A percentile compares a stretch with the other conserved stretches of the same genome.
Evolutionary conservation across 116 monocot genomes (phyloP).

Genomic region (Zostera marina): DNA sequence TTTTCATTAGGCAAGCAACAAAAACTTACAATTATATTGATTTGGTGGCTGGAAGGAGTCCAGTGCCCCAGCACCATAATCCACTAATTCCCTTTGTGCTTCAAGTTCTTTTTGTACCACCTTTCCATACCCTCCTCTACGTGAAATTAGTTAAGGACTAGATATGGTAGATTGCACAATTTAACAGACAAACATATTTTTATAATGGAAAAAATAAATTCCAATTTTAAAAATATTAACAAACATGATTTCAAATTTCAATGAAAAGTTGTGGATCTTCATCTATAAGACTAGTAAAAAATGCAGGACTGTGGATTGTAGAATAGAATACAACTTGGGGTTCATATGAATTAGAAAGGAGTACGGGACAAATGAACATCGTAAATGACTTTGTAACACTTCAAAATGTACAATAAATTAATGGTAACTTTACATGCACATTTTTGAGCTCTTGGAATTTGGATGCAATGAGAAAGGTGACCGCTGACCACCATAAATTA

Average conservation of each 20-base stretch:
- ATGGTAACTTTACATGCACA: background rate
- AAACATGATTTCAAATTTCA: too few species aligned
- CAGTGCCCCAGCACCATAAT: constrained; percentile 79
- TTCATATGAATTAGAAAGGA: background rate
- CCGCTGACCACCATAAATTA: background rate
- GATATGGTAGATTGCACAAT: background rate
- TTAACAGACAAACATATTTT: background rate
- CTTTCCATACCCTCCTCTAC: constrained; percentile 97
- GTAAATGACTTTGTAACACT: background rate
- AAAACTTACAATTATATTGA: constrained; percentile 64
- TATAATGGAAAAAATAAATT: too few species aligned
- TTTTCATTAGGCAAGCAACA: background rate
- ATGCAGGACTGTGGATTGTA: too few species aligned
- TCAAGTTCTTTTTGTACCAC: constrained; percentile 86
- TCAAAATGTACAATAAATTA: background rate
- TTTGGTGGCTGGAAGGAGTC: constrained; percentile 35
- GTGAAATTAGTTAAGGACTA: constrained; percentile 47
- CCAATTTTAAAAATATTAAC: too few species aligned
- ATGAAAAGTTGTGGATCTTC: too few species aligned
- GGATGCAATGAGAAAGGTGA: background rate
- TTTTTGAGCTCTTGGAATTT: background rate
- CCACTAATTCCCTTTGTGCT: constrained; percentile 81
- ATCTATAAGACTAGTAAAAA: too few species aligned
- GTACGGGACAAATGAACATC: background rate
- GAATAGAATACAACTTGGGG: too few species aligned